These are phyloP conservation scores for Talaromyces stipitatus DNA, from an alignment of 495 filamentous ascomycete genomes.

Conservation along the genomic window DNA sequence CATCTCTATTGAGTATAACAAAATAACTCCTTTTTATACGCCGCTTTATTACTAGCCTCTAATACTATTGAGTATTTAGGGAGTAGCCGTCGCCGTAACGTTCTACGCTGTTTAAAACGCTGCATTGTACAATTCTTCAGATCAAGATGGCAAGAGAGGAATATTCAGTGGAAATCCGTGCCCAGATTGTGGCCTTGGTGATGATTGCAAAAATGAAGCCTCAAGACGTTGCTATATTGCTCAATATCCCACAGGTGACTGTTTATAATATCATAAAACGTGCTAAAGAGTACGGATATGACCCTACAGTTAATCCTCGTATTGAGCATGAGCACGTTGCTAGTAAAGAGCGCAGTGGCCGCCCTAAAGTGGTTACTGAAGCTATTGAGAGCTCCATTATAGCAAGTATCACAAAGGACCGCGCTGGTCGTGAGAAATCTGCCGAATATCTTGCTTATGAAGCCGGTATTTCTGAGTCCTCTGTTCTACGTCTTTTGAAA, in stretches of 20 bases:
- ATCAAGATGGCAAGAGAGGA: neutral
- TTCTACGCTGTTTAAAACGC: neutral
- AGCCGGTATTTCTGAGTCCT: conserved; percentile 5
- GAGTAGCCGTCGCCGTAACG: neutral
- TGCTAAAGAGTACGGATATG: neutral
- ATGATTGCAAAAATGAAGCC: neutral
- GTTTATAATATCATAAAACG: neutral
- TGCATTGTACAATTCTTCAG: neutral
- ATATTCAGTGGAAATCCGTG: neutral
- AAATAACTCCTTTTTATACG: neutral
- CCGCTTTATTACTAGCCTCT: neutral
- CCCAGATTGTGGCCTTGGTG: neutral
- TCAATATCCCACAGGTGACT: neutral
- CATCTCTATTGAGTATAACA: neutral
- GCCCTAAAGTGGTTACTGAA: neutral
- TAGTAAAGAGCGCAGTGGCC: neutral
- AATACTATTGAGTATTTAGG: neutral
- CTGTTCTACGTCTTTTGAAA: conserved; percentile 1
- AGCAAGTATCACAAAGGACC: neutral
- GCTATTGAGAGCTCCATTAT: neutral
- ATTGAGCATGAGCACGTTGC: neutral
- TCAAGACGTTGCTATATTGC: neutral
- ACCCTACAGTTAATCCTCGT: neutral
- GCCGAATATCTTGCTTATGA: neutral
- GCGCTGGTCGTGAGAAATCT: neutral